A percentile compares a stretch with the other conserved stretches of the same genome.
These are phyloP conservation scores for Phragmites australis DNA, from an alignment of 176 grass and related monocot genomes.

Conservation along the genomic window DNA sequence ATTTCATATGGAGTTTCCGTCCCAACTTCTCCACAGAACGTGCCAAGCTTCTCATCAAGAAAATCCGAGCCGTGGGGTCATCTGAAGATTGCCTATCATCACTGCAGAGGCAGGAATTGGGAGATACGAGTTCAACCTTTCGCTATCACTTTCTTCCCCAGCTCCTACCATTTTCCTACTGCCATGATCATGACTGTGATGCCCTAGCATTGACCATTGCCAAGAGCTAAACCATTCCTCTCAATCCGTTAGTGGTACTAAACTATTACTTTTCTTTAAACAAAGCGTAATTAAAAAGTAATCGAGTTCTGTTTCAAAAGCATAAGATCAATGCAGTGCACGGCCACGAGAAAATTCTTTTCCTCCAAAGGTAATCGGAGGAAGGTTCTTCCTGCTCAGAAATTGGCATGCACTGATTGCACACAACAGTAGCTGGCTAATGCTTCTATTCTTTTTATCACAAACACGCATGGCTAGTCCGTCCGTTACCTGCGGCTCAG, in stretches of 20 bases:
- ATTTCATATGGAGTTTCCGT: not conserved
- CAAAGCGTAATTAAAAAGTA: not conserved
- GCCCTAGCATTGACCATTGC: not conserved
- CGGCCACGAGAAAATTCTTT: conserved; percentile 12
- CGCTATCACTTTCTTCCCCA: not conserved
- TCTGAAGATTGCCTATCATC: not conserved
- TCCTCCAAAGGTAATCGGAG: conserved; percentile 13
- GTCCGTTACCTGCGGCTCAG: not conserved
- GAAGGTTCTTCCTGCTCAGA: conserved; percentile 11
- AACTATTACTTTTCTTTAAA: not conserved
- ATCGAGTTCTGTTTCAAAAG: not conserved
- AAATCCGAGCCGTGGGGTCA: conserved; percentile 19
- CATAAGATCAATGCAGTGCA: not conserved
- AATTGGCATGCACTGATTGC: conserved; percentile 29
- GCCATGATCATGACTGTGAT: not conserved
- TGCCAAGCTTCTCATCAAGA: not conserved
- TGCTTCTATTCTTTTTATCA: conserved; percentile 30
- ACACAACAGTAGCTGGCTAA: not conserved
- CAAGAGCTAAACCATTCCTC: not conserved
- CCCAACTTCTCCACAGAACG: not conserved
- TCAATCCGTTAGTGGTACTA: not conserved
- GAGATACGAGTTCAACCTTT: conserved; percentile 1
- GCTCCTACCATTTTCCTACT: conserved; percentile 9
- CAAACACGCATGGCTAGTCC: not conserved
- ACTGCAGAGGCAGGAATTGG: not conserved